phyloP scores from a whole-genome alignment of 139 green algal genomes.

The Astrephomene gubernaculifera region DNA sequence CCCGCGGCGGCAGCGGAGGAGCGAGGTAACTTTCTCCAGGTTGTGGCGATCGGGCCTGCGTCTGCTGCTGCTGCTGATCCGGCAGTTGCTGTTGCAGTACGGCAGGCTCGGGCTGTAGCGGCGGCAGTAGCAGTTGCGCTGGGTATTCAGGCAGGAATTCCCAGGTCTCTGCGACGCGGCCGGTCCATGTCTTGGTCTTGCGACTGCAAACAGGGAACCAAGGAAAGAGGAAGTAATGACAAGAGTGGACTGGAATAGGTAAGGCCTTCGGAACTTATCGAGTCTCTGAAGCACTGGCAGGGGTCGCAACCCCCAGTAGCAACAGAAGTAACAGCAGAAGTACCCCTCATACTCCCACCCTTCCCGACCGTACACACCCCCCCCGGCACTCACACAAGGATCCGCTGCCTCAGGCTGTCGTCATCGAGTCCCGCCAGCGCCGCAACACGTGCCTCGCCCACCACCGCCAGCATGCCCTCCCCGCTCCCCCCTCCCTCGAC shows the following conservation, averaged over 20 bases:
- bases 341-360: not conserved
- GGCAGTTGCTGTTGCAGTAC: not conserved
- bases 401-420: constrained; percentile 25
- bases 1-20: no score
- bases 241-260: no score
- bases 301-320: no score
- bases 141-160: constrained; percentile 15
- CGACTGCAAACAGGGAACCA: no score
- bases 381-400: constrained; percentile 11
- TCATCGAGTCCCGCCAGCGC: constrained; percentile 15
- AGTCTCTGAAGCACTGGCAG: no score
- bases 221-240: no score
- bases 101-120: not conserved
- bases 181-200: constrained; percentile 40
- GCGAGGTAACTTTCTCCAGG: not conserved
- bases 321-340: no score
- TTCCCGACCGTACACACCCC: no score
- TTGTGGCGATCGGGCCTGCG: no score
- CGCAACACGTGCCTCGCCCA: not conserved
- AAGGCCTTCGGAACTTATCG: no score
- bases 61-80: no score
- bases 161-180: constrained; percentile 23
- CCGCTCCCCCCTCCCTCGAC: not conserved
- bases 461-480: not conserved
- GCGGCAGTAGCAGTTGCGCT: not conserved